Conservation (phyloP, 306 rosid genomes). For the Dryas octopetala region DNA sequence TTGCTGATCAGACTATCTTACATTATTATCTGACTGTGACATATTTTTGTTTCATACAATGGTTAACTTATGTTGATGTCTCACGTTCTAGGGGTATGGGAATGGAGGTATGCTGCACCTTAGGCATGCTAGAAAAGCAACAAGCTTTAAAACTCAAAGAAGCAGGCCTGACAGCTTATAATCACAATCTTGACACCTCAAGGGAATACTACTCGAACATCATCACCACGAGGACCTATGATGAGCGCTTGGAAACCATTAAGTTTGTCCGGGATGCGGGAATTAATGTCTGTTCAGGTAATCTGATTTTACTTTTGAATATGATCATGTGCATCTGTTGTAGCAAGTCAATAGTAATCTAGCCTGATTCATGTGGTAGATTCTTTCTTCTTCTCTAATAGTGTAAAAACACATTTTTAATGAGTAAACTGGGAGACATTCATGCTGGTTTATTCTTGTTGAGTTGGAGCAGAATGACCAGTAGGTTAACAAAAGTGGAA, state of each 20-base stretch:
- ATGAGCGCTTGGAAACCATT: slow-evolving; percentile 88
- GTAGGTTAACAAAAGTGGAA: not conserved
- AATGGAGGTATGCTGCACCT: slow-evolving; percentile 98
- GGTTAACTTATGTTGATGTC: slow-evolving; percentile 14
- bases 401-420: not conserved
- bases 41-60: not conserved
- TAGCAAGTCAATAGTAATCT: not conserved
- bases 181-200: slow-evolving; percentile 95
- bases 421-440: not conserved
- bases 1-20: not conserved
- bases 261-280: slow-evolving; percentile 95
- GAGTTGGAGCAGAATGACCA: no score
- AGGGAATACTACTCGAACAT: slow-evolving; percentile 94
- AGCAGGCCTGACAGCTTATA: slow-evolving; percentile 97
- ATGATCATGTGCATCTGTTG: not conserved
- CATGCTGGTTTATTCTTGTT: not conserved
- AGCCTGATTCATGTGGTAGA: not conserved
- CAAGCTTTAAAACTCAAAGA: slow-evolving; percentile 86
- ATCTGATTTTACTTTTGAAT: slow-evolving; percentile 20
- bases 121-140: slow-evolving; percentile 95
- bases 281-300: slow-evolving; percentile 94
- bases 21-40: not conserved
- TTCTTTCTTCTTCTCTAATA: not conserved
- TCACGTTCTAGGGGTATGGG: slow-evolving; percentile 70
- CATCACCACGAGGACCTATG: slow-evolving; percentile 88